Base-by-base conservation (phyloP, 1,284 basidiomycete species). In the Termitomyces sp. region DNA sequence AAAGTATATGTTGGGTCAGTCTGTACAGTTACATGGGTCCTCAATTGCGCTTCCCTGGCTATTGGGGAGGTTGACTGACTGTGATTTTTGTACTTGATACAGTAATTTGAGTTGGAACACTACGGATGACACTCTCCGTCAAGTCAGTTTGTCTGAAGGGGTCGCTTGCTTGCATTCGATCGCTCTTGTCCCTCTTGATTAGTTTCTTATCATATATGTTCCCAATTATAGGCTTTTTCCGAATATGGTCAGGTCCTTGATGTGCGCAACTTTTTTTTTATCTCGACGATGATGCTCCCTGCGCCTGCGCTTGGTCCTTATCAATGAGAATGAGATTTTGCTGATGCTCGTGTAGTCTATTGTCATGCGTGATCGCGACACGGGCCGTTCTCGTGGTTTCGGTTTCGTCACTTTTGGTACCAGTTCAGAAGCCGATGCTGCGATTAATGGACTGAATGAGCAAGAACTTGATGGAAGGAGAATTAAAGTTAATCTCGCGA, bases 321-420 rank as follows among this genome's bases (percentile, higher is more conserved):
- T 43, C 49, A 45, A 48, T 53, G 54, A 58, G 64, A 60, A 65
- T 64, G 48, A 64, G 53, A 50, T 58, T 17, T 67, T 64, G 59
- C 72, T 76, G 62, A 72, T 72, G 58, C 61, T 61, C 65, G 59
- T 64, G 58, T 69, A 94, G 91, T 90, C 88, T 66, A 92, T 94
- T 73, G 94, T 97, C 76, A 96, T 96, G 94, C 91, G 93, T 78
- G 94, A 97, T 78, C 92, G 94, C 68, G 94, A 96, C 70, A 96
- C 94, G 61, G 91, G 92, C 63, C 92, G 94, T 69, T 96, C 94
- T 64, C 92, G 94, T 68, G 92, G 94, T 69, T 98, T 98, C 72
- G 94, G 94, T 60, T 97, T 97, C 73, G 94, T 98, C 64, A 94
- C 92, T 60, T 94, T 80, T 74, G 74, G 75, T 65, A 70, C 66